phyloP scores from a whole-genome alignment of 805 yeast genomes.

The Candida boidinii region DNA sequence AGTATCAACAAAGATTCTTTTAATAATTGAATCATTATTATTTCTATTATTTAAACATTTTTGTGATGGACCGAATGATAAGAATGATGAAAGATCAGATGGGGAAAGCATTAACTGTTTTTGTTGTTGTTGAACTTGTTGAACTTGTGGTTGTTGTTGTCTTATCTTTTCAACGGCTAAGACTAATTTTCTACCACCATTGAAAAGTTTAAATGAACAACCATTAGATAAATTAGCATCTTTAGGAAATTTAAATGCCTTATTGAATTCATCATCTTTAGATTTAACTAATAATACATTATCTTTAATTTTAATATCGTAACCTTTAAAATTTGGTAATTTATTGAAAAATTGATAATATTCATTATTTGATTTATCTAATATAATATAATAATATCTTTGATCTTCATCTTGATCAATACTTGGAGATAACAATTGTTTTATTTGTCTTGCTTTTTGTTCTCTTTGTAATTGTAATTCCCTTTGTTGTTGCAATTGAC shows the following conservation, averaged over 20 bases:
- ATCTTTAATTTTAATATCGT: conserved; percentile 13
- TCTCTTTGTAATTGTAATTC: too few relatives aligned
- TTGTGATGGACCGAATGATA: too few relatives aligned
- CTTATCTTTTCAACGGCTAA: conserved; percentile 8
- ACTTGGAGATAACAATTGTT: conserved; percentile 1
- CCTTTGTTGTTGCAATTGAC: too few relatives aligned
- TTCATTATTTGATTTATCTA: conserved; percentile 10
- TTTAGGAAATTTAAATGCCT: conserved; percentile 14
- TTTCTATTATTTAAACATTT: too few relatives aligned
- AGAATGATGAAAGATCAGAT: not conserved
- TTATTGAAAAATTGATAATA: conserved; percentile 1
- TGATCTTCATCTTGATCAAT: conserved; percentile 11
- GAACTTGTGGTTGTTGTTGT: too few relatives aligned
- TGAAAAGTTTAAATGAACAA: conserved; percentile 8
- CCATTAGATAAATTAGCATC: conserved; percentile 13
- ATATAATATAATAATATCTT: conserved; percentile 14
- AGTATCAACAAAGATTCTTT: too few relatives aligned
- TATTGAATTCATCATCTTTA: conserved; percentile 12
- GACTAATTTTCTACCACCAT: conserved; percentile 14
- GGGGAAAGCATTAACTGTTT: too few relatives aligned
- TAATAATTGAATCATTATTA: too few relatives aligned
- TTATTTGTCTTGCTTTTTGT: too few relatives aligned
- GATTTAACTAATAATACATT: conserved; percentile 14
- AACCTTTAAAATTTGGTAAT: conserved; percentile 10
- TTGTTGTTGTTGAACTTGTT: too few relatives aligned